Evolutionary conservation across 495 filamentous ascomycete species (phyloP).

Genomic region (Xanthoparmelia taractica): DNA sequence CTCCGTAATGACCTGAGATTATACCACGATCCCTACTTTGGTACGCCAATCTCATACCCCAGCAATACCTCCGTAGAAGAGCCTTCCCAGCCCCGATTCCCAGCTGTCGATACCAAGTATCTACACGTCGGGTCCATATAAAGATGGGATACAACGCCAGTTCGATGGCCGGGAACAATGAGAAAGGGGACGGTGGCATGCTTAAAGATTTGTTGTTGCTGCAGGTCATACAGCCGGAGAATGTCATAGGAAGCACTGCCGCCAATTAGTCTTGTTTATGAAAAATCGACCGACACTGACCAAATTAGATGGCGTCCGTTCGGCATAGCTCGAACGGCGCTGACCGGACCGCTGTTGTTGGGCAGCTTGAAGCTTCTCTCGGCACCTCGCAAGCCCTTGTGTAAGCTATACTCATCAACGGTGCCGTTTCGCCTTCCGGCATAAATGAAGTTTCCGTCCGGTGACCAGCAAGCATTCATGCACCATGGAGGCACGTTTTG

Average conservation of each 20-base stretch:
- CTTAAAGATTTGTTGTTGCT: conserved; percentile 54
- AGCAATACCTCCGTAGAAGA: conserved; percentile 80
- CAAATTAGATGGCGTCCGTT: conserved; percentile 92
- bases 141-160: conserved; percentile 76
- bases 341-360: conserved; percentile 79
- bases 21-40: conserved; percentile 16
- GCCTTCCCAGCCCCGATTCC: conserved; percentile 96
- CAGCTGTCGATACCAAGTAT: conserved; percentile 84
- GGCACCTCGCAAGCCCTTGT: conserved; percentile 68
- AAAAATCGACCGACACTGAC: conserved; percentile 34
- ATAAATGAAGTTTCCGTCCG: conserved; percentile 92
- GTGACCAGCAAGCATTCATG: conserved; percentile 96
- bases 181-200: conserved; percentile 84
- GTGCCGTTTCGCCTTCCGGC: conserved; percentile 87
- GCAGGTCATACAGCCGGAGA: conserved; percentile 81
- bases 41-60: conserved; percentile 80
- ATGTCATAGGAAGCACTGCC: conserved; percentile 85
- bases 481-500: conserved; percentile 86
- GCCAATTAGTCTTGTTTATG: background rate
- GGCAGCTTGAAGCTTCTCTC: conserved; percentile 86
- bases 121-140: conserved; percentile 81
- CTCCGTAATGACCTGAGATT: background rate
- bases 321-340: conserved; percentile 78
- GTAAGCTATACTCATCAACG: conserved; percentile 87
- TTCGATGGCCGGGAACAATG: conserved; percentile 88